A percentile compares a stretch with the other conserved stretches of the same genome.
These are phyloP conservation scores for Kurtzmaniella quercitrusa DNA, from an alignment of 1,139 yeast genomes.

Conservation along the genomic window DNA sequence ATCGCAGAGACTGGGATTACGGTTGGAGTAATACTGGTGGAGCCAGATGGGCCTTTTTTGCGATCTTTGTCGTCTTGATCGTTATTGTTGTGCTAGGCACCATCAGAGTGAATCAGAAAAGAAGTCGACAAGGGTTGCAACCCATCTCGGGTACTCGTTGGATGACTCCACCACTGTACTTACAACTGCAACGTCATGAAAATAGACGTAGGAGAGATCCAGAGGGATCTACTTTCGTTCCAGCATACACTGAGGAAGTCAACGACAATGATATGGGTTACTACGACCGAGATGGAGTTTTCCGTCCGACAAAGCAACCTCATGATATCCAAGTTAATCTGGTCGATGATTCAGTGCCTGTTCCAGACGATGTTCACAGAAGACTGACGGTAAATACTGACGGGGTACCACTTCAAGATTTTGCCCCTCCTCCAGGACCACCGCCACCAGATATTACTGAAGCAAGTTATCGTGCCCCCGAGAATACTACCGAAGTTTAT, in stretches of 20 bases:
- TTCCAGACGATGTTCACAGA: conserved; percentile 18
- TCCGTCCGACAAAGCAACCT: conserved; percentile 25
- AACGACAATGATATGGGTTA: conserved; percentile 76
- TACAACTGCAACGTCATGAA: conserved; percentile 65
- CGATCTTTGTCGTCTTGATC: conserved; percentile 46
- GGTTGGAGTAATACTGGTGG: conserved; percentile 29
- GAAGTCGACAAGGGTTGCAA: conserved; percentile 57
- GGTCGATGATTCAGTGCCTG: conserved; percentile 18
- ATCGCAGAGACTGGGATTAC: conserved; percentile 13
- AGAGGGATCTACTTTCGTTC: conserved; percentile 46
- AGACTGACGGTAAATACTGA: conserved; percentile 5
- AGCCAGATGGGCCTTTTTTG: conserved; percentile 58
- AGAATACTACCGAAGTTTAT: conserved; percentile 2
- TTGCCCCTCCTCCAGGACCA: conserved; percentile 1
- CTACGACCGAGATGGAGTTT: conserved; percentile 67
- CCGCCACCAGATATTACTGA: conserved; percentile 5
- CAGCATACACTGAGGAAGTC: conserved; percentile 62
- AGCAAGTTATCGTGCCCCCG: conserved; percentile 6
- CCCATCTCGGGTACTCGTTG: conserved; percentile 85
- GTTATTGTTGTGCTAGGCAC: conserved; percentile 48
- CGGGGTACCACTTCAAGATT: conserved; percentile 5
- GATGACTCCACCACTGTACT: conserved; percentile 88
- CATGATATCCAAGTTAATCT: not conserved
- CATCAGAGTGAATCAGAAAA: conserved; percentile 54
- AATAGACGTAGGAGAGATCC: conserved; percentile 39